Evolutionary conservation across 169 alveolate genomes (phyloP).

Genomic region (Perkinsus olseni): DNA sequence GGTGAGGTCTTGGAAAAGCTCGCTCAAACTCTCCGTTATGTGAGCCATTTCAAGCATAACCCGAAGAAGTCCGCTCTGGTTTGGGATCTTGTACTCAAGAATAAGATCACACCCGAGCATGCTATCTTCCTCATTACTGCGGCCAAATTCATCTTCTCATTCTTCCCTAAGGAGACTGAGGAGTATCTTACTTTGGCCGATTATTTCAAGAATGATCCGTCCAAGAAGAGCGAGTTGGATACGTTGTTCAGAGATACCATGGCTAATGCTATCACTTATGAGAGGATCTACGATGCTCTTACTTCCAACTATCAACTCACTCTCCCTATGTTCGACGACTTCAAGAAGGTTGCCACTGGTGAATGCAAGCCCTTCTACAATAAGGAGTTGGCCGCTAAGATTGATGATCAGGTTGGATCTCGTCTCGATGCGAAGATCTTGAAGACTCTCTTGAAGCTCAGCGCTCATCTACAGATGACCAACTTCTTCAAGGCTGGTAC

Average conservation of each 20-base stretch:
- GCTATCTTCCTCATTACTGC: neutral
- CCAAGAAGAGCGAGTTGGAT: neutral
- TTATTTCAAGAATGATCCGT: neutral
- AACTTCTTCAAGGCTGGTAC: conserved; percentile 26
- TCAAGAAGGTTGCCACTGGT: neutral
- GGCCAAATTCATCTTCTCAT: neutral
- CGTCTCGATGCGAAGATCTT: neutral
- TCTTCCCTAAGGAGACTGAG: neutral
- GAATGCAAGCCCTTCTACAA: neutral
- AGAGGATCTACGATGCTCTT: neutral
- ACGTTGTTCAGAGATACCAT: conserved; percentile 8
- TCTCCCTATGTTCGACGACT: conserved; percentile 7
- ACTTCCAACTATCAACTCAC: neutral
- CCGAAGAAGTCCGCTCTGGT: conserved; percentile 5
- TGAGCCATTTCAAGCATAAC: conserved; percentile 6
- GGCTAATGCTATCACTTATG: conserved; percentile 14
- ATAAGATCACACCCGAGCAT: neutral
- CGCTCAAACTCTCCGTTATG: neutral
- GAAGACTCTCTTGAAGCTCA: conserved; percentile 13
- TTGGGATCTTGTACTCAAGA: conserved; percentile 9
- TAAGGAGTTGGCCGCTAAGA: neutral
- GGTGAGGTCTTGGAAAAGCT: neutral
- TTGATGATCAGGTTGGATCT: neutral
- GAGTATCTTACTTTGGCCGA: neutral
- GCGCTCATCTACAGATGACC: conserved; percentile 17